Percentiles rank a stretch among this genome's conserved stretches.
These are phyloP conservation scores for Coemansia sp. DNA, from an alignment of 192 early-diverging fungal genomes.

Conservation along the genomic window DNA sequence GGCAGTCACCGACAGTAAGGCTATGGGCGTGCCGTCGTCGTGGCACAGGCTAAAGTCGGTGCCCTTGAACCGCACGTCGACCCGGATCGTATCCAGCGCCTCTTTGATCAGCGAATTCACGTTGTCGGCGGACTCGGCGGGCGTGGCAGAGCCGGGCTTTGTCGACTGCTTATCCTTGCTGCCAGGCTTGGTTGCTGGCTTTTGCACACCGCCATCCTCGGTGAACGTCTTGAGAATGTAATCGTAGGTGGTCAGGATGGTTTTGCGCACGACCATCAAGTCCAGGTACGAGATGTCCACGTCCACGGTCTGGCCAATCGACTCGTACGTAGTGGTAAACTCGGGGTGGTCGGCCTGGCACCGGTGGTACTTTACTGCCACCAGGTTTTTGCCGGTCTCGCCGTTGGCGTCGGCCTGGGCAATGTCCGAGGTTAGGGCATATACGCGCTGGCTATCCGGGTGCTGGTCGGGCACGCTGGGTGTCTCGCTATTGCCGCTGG, in stretches of 20 bases:
- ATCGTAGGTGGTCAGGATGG: constrained; percentile 79
- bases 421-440: constrained; percentile 48
- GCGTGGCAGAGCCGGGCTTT: not conserved
- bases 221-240: constrained; percentile 76
- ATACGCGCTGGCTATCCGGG: constrained; percentile 17
- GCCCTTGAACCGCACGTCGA: constrained; percentile 71
- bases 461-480: not conserved
- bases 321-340: constrained; percentile 67
- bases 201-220: constrained; percentile 13
- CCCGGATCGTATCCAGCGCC: constrained; percentile 63
- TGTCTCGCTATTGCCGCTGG: not conserved
- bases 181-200: not conserved
- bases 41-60: constrained; percentile 80
- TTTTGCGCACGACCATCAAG: constrained; percentile 78
- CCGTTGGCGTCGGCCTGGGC: constrained; percentile 46
- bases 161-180: not conserved
- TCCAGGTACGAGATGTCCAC: constrained; percentile 74
- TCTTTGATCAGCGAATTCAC: constrained; percentile 37
- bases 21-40: constrained; percentile 65
- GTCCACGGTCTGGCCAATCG: constrained; percentile 76
- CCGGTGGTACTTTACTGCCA: constrained; percentile 67
- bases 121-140: not conserved
- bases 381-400: constrained; percentile 57
- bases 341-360: constrained; percentile 70
- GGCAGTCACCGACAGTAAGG: constrained; percentile 66